Evolutionary conservation across 441 rosid genomes (phyloP), one percentile per base, ranked within the genome.

Genomic region (Biscutella laevigata): DNA sequence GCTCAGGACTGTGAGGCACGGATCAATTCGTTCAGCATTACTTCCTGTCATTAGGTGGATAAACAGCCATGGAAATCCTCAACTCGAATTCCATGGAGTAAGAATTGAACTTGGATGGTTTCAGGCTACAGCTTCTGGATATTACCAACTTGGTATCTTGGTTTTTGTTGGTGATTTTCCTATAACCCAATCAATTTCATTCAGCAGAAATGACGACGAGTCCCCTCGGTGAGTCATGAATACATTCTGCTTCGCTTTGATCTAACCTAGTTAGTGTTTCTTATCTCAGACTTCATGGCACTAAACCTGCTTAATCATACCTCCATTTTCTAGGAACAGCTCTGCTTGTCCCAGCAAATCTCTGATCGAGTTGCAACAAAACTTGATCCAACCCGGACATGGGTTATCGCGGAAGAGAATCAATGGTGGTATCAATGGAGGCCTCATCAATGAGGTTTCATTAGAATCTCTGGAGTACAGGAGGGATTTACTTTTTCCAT

Each of bases 111-210:
- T 84, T 16, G 95, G 96, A 53, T 92, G 96, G 97, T 92, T 92
- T 71, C 99, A 92, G 72, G 92, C 95, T 25, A 84, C 97, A 57
- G 91, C 99, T 56, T 92, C 97, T 57, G 95, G 97, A 63, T 88
- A 88, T 70, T 92, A 81, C 79, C 99, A 92, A 66, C 78, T 88
- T 57, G 95, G 99, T 67, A 71, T 88, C 66, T 77, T 92, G 71
- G 95, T 84, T 57, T 77, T 78, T 36, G 68, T 74, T 41, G 86
- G 85, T 49, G 91, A 82, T 69, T 75, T 74, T 70, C 67, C 79
- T 57, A 42, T 78, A 52, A 56, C 53, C 65, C 80, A 67, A 33
- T 57, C 80, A 50, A 61, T 77, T 64, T 73, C 67, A 37, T 55
- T 70, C 19, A 76, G 72, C 37, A 69, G 75, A 69, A 68, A 67